Conservation (phyloP, 75 land plant genomes). For the Larix kaempferi region DNA sequence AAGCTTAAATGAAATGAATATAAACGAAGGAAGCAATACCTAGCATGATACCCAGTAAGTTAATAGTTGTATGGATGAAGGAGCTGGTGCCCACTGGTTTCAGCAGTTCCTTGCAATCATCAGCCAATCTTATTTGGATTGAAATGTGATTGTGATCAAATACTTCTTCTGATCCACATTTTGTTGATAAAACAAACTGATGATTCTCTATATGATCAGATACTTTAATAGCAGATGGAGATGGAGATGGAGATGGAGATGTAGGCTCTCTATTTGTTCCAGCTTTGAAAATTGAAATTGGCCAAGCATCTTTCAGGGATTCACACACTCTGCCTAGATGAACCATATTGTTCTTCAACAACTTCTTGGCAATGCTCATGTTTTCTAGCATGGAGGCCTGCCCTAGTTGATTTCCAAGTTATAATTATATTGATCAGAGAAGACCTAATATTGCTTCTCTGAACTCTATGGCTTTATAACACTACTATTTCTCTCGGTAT, state of each 20-base stretch:
- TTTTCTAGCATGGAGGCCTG: neutral
- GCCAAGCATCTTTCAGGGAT: neutral
- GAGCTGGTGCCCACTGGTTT: slow-evolving; percentile 29
- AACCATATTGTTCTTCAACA: neutral
- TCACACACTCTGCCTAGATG: neutral
- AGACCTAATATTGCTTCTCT: no score
- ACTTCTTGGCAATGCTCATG: slow-evolving; percentile 3
- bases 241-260: neutral
- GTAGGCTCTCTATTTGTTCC: neutral
- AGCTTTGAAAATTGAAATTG: neutral
- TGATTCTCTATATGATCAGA: neutral
- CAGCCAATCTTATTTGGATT: neutral
- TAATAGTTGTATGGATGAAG: slow-evolving; percentile 40
- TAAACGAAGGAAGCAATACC: slow-evolving; percentile 19
- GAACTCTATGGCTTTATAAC: no score
- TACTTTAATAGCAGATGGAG: neutral
- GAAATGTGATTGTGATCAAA: slow-evolving; percentile 5
- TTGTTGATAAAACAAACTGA: neutral
- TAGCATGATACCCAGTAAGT: slow-evolving; percentile 63
- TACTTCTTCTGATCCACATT: neutral
- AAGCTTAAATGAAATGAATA: neutral
- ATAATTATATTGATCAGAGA: no score
- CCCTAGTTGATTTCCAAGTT: no score
- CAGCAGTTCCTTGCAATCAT: slow-evolving; percentile 7
- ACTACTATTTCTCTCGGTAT: no score